Evolutionary conservation across 1,139 yeast species (phyloP), one percentile per base, ranked within the genome.

Genomic region (Hansenula lynferdii): DNA sequence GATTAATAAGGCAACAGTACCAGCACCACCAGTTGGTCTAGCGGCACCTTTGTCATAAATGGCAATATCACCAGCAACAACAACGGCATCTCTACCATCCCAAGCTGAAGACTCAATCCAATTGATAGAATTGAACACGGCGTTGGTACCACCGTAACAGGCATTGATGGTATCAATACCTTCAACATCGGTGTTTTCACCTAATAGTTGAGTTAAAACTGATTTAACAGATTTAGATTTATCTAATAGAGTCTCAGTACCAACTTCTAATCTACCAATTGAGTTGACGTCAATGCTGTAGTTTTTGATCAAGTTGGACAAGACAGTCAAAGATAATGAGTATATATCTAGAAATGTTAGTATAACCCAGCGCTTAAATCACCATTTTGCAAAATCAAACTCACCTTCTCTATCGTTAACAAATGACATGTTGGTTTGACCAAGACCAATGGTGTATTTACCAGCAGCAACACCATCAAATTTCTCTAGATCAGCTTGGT

Each of bases 21-120:
- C 99, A 43, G 95, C 97, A 68, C 99, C 99, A 62, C 99, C 99
- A 43, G 98, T 92, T 57, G 99, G 98, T 72, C 99, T 83, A 41
- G 99, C 99, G 36, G 95, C 84, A 62, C 98, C 98, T 69, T 90
- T 78, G 54, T 92, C 89, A 67, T 94, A 94, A 54, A 94, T 84
- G 60, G 98, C 98, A 62, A 94, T 92, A 65, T 94, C 99, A 64
- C 97, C 97, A 59, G 94, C 82, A 30, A 90, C 96, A 42, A 90
- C 99, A 56, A 92, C 79, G 44, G 98, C 98, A 58, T 92, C 90
- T 66, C 98, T 80, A 49, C 99, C 99, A 60, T 94, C 98, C 98
- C 98, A 94, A 35, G 92, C 75, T 26, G 90, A 80, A 25, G 97
- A 87, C 67, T 92, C 97, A 54, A 94, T 68, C 98, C 98, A 94